These are phyloP conservation scores for Solanum clarkiae DNA, from an alignment of 257 asterid species.

Conservation along the genomic window DNA sequence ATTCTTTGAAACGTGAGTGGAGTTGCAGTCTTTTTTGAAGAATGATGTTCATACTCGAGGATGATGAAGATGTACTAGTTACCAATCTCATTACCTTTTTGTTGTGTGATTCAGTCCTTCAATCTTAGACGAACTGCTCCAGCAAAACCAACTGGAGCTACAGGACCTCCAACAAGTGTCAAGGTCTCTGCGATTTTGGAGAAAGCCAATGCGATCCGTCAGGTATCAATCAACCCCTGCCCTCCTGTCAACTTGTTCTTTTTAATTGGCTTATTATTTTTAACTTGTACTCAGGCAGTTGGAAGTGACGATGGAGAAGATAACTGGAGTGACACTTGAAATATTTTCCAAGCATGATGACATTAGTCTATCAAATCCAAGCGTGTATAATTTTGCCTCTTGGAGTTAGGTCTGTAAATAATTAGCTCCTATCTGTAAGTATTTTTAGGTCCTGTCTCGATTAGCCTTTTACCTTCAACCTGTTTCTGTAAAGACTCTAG, in stretches of 20 bases:
- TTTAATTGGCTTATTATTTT: neutral
- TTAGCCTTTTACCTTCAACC: neutral
- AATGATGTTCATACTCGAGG: neutral
- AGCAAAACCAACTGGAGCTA: slow-evolving; percentile 32
- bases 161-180: slow-evolving; percentile 33
- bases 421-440: neutral
- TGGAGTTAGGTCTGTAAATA: slow-evolving; percentile 8
- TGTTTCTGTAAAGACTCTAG: neutral
- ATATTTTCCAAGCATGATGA: neutral
- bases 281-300: slow-evolving; percentile 48
- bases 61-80: neutral
- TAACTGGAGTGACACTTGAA: slow-evolving; percentile 33
- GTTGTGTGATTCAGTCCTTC: slow-evolving; percentile 49
- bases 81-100: neutral
- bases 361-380: neutral
- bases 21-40: neutral
- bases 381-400: neutral
- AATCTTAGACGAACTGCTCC: slow-evolving; percentile 59
- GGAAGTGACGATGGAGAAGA: slow-evolving; percentile 75
- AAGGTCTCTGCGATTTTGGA: slow-evolving; percentile 74
- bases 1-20: neutral
- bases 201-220: slow-evolving; percentile 90
- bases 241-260: neutral
- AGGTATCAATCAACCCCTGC: slow-evolving; percentile 21
- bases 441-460: slow-evolving; percentile 1